Conservation (phyloP, 192 early-diverging fungal species). For the Coemansia pectinata region DNA sequence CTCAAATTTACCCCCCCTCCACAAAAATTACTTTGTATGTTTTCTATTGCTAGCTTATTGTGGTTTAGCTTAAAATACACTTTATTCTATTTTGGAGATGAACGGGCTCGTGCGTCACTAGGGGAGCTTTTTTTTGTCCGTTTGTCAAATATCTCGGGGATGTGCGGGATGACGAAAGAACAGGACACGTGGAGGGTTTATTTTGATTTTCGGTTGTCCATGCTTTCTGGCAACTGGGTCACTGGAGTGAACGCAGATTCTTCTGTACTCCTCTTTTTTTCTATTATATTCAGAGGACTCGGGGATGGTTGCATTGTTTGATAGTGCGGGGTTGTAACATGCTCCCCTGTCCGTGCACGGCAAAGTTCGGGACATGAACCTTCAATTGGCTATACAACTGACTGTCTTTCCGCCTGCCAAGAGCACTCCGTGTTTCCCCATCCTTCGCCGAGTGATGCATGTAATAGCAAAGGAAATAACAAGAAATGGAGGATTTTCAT, state of each 20-base stretch:
- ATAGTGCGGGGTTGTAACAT: background rate
- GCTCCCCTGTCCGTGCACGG: background rate
- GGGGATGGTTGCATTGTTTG: background rate
- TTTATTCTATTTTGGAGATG: background rate
- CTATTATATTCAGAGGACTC: background rate
- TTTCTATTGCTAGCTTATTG: background rate
- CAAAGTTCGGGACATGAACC: background rate
- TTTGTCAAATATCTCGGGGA: background rate
- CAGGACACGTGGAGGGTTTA: background rate
- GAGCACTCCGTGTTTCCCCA: background rate
- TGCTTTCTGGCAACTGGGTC: background rate
- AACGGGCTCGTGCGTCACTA: background rate
- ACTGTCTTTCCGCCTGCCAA: background rate
- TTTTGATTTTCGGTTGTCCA: background rate
- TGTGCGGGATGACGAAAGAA: background rate
- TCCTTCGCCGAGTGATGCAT: background rate
- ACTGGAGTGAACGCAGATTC: background rate
- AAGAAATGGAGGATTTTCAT: background rate
- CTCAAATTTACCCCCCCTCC: no score
- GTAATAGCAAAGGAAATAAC: background rate
- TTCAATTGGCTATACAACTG: background rate
- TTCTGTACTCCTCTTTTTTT: background rate
- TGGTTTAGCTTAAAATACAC: no score
- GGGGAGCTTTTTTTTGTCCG: background rate
- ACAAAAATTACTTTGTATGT: conserved; percentile 1